Base-by-base conservation (phyloP, 192 early-diverging fungal genomes). In the Pilaira anomala region DNA sequence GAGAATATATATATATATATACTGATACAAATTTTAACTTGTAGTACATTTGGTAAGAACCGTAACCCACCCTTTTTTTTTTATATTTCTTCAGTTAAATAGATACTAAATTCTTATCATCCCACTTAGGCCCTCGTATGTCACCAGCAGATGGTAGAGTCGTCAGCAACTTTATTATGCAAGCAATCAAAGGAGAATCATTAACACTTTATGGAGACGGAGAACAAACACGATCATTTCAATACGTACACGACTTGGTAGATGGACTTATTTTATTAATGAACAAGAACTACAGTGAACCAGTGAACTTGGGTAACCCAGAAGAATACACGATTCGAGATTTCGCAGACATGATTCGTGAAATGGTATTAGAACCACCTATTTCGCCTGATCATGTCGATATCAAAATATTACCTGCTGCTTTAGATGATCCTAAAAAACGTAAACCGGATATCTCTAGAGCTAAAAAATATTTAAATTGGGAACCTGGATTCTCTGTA, bases 151-250 rank as follows among this genome's bases (percentile, higher is more conserved):
- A 93, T 66, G 91, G 91, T 13, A 81, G 91, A 18, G 91, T 93
- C 24, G 89, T 93, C 13, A 87, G 85, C 67, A 93, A 93, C 68
- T 93, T 93, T 59, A 92, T 93, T 66, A 85, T 91, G 71, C 91
- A 93, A 70, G 87, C 90, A 1, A 67, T 93, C 18, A 77, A 81
- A 45, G 88, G 89, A 3, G 80, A 93, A 66, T 77, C 87, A 36
- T 50, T 92, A 26, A 93, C 91, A 18, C 76, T 93, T 9, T 93
- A 91, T 73, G 91, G 91, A 13, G 88, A 87, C 54, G 91, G 91
- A 12, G 65, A 67, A 12, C 88, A 93, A 64, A 93, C 91, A 2
- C 77, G 91, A 26, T 91, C 88, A 29, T 93, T 93, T 76, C 90
- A 92, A 66, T 93, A 93, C 56, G 78, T 93, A 9, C 90, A 92